phyloP scores from a whole-genome alignment of 1,139 yeast genomes.

The Yamadazyma jaroonii region DNA sequence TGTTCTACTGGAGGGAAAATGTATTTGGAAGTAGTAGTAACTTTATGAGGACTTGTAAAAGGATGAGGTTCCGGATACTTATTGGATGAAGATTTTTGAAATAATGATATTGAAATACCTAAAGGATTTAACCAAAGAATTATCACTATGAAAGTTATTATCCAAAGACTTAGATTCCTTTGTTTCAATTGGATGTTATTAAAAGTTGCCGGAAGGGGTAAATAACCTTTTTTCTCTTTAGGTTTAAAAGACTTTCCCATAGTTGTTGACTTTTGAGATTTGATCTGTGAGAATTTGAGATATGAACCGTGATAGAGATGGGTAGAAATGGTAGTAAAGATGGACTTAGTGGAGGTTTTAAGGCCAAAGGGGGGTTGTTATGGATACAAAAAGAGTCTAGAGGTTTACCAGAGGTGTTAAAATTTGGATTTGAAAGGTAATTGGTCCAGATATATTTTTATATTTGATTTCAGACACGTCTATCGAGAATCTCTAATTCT shows the following conservation, averaged over 20 bases:
- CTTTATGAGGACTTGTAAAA: conserved; percentile 26
- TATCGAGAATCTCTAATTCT: conserved; percentile 41
- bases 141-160: conserved; percentile 18
- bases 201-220: conserved; percentile 38
- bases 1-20: conserved; percentile 71
- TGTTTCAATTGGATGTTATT: conserved; percentile 15
- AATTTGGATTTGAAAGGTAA: background rate
- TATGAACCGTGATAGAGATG: too few relatives aligned
- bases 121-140: conserved; percentile 27
- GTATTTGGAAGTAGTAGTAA: conserved; percentile 48
- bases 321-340: too few relatives aligned
- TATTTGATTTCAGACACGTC: background rate
- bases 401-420: too few relatives aligned
- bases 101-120: conserved; percentile 10
- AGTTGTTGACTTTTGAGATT: too few relatives aligned
- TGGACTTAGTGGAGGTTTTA: too few relatives aligned
- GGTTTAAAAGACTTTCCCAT: conserved; percentile 10
- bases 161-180: conserved; percentile 16
- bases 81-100: conserved; percentile 9
- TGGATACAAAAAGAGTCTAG: too few relatives aligned
- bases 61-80: conserved; percentile 36
- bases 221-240: conserved; percentile 18
- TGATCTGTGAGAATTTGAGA: too few relatives aligned
- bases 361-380: too few relatives aligned
- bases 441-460: background rate